Conservation (phyloP, 2,329 filamentous ascomycete genomes). For the Hypoxylon sp. region DNA sequence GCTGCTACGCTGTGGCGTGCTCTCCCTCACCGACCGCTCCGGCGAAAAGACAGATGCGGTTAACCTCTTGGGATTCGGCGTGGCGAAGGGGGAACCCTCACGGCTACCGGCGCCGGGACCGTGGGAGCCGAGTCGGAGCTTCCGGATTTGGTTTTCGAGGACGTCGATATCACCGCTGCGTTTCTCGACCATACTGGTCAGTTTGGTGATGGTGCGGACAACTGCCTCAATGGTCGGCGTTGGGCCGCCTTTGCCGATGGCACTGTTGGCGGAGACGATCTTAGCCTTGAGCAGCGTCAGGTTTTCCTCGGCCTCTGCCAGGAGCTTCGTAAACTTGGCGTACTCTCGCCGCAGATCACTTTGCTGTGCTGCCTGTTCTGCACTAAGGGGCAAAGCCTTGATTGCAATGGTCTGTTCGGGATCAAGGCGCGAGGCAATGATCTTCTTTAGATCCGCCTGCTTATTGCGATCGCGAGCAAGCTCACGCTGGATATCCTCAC, state of each 20-base stretch:
- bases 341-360: slow-evolving; percentile 85
- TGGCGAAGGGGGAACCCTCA: slow-evolving; percentile 60
- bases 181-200: slow-evolving; percentile 93
- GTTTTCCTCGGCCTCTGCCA: slow-evolving; percentile 85
- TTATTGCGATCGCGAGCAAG: slow-evolving; percentile 80
- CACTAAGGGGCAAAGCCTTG: slow-evolving; percentile 81
- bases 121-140: slow-evolving; percentile 70
- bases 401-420: slow-evolving; percentile 75
- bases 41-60: slow-evolving; percentile 56
- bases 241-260: slow-evolving; percentile 61
- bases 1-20: slow-evolving; percentile 56
- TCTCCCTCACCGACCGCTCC: slow-evolving; percentile 58
- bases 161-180: slow-evolving; percentile 92
- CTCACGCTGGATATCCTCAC: slow-evolving; percentile 78
- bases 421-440: slow-evolving; percentile 79
- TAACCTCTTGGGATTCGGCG: slow-evolving; percentile 54
- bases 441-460: slow-evolving; percentile 82
- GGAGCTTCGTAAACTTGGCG: slow-evolving; percentile 78
- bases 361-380: slow-evolving; percentile 87
- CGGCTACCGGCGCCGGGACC: slow-evolving; percentile 61
- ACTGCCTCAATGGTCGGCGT: slow-evolving; percentile 91
- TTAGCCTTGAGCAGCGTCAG: slow-evolving; percentile 84
- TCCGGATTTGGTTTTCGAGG: slow-evolving; percentile 87
- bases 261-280: slow-evolving; percentile 72
- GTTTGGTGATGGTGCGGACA: slow-evolving; percentile 89